phyloP scores from a whole-genome alignment of 768 basidiomycete genomes.

The Panaeolus cyanescens region DNA sequence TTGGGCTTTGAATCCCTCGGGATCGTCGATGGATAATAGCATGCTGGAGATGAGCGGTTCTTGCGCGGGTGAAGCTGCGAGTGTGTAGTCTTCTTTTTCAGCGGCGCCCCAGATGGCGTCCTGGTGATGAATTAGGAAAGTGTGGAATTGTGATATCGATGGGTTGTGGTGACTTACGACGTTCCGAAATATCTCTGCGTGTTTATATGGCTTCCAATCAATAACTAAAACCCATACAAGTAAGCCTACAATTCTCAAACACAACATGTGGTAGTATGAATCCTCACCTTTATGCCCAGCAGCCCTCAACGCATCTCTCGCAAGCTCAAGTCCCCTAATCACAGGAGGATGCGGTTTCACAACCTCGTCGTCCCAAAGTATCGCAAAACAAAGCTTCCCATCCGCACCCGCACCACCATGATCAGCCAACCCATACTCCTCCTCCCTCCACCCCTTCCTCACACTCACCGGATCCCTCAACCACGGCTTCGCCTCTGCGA shows the following conservation, averaged over 20 bases:
- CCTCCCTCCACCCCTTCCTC: conserved; percentile 62
- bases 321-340: conserved; percentile 54
- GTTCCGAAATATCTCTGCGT: conserved; percentile 42
- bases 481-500: conserved; percentile 67
- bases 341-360: conserved; percentile 67
- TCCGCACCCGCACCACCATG: conserved; percentile 42
- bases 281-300: conserved; percentile 65
- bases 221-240: conserved; percentile 50
- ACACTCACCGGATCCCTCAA: conserved; percentile 58
- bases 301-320: conserved; percentile 54
- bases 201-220: conserved; percentile 64
- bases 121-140: conserved; percentile 32
- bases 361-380: conserved; percentile 70
- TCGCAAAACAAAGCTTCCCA: conserved; percentile 53
- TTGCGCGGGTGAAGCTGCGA: conserved; percentile 38
- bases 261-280: not conserved
- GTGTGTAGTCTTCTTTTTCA: conserved; percentile 45
- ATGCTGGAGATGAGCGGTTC: conserved; percentile 60
- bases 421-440: conserved; percentile 58
- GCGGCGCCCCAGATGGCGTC: conserved; percentile 47
- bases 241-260: too few relatives aligned
- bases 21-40: conserved; percentile 30
- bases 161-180: conserved; percentile 34
- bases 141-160: not conserved
- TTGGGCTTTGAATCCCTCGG: not conserved